phyloP scores from a whole-genome alignment of 345 rosid genomes.

The Boechera retrofracta region DNA sequence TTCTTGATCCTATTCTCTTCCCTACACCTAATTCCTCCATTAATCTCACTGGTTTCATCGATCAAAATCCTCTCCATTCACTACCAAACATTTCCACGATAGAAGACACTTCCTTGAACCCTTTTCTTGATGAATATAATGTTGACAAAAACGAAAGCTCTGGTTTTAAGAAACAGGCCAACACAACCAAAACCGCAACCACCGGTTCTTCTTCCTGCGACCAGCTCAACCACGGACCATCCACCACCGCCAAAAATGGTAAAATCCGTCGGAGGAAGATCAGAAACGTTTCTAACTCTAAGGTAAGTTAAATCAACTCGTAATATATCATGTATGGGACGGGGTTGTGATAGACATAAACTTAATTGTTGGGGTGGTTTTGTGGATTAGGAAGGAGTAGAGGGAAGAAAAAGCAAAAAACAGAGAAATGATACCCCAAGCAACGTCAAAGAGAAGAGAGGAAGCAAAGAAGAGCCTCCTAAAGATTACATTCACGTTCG shows the following conservation, averaged over 20 bases:
- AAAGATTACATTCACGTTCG: conserved; percentile 78
- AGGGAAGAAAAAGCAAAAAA: conserved; percentile 54
- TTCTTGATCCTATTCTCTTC: conserved; percentile 54
- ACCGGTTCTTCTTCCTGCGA: conserved; percentile 49
- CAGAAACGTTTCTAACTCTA: conserved; percentile 43
- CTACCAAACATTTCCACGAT: conserved; percentile 27
- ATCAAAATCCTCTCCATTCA: conserved; percentile 39
- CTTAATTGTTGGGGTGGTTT: neutral
- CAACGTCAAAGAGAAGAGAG: conserved; percentile 45
- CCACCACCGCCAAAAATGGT: conserved; percentile 47
- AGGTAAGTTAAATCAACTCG: conserved; percentile 42
- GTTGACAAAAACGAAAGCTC: conserved; percentile 45
- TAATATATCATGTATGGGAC: neutral
- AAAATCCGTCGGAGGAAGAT: conserved; percentile 56
- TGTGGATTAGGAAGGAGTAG: conserved; percentile 48
- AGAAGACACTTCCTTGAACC: conserved; percentile 33
- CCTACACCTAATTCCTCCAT: conserved; percentile 37
- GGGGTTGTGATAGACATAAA: conserved; percentile 1
- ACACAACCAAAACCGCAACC: conserved; percentile 7
- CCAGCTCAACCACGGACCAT: conserved; percentile 5
- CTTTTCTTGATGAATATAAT: conserved; percentile 44
- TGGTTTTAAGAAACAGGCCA: conserved; percentile 52
- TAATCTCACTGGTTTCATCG: conserved; percentile 39
- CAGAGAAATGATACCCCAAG: conserved; percentile 48
- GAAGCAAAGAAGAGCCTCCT: conserved; percentile 51